These are phyloP conservation scores for Rosa lucieae DNA, from an alignment of 306 rosid species.

Conservation along the genomic window DNA sequence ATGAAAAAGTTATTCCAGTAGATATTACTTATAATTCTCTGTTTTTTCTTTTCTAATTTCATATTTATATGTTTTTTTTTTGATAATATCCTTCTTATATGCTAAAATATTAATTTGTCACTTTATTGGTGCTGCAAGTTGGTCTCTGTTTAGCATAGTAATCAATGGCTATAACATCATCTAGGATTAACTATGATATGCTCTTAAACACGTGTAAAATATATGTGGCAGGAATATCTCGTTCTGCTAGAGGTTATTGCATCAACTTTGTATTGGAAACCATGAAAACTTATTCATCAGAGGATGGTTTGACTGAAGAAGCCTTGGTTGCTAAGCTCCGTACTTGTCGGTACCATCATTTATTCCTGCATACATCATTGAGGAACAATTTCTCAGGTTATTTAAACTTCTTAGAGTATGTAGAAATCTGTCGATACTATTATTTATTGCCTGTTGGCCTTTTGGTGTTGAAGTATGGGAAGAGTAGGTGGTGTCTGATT, in stretches of 20 bases:
- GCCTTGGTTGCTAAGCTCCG: constrained; percentile 92
- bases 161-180: neutral
- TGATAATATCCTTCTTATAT: neutral
- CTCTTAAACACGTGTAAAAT: constrained; percentile 11
- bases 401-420: constrained; percentile 12
- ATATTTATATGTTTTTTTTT: neutral
- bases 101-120: neutral
- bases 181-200: no score
- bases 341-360: constrained; percentile 83
- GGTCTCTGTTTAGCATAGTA: constrained; percentile 1
- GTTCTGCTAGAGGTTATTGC: constrained; percentile 94
- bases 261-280: constrained; percentile 76
- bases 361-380: constrained; percentile 79
- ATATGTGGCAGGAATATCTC: constrained; percentile 70
- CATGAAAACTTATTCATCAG: constrained; percentile 80
- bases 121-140: neutral
- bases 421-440: neutral
- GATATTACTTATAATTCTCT: neutral
- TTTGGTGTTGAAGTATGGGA: neutral
- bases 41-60: neutral
- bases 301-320: constrained; percentile 95
- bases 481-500: neutral
- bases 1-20: neutral
- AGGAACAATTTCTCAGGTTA: constrained; percentile 75
- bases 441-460: neutral